Evolutionary conservation across 2,329 filamentous ascomycete species (phyloP), one percentile per base, ranked within the genome.

Genomic region (Aspergillus chevalieri): DNA sequence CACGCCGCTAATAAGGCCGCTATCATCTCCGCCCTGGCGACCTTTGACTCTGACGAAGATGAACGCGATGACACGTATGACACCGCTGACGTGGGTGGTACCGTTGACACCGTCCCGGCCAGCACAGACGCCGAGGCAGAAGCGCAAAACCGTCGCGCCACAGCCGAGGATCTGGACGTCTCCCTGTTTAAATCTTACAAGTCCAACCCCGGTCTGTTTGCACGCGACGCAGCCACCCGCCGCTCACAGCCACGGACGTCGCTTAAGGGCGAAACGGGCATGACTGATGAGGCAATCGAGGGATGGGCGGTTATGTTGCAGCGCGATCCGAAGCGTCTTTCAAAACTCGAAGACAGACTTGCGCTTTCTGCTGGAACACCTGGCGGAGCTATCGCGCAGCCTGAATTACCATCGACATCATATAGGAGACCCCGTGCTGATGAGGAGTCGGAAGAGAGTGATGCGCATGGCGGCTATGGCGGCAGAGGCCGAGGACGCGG

Each of bases 1-100:
- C 72, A 73, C 55, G 82, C 84, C 3, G 81, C 85, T 1, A 84
- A 84, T 60, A 95, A 94, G 71, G 88, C 89, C 0, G 86, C 89
- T 9, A 95, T 96, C 58, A 74, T 95, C 21, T 88, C 91, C 3
- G 92, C 92, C 0, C 80, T 97, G 2, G 89, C 89, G 14, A 80
- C 86, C 0, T 96, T 97, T 58, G 91, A 97, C 70, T 86, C 85
- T 0, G 92, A 97, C 60, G 93, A 97, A 57, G 93, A 98, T 66
- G 93, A 98, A 72, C 82, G 90, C 33, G 93, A 98, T 67, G 93
- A 98, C 66, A 97, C 92, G 0, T 98, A 98, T 65, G 93, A 98
- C 61, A 83, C 85, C 1, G 89, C 84, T 45, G 93, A 97, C 63
- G 89, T 97, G 2, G 93, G 93, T 33, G 91, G 92, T 19, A 88